Conservation (phyloP, 2,329 filamentous ascomycete species). For the Neofusicoccum parvum region DNA sequence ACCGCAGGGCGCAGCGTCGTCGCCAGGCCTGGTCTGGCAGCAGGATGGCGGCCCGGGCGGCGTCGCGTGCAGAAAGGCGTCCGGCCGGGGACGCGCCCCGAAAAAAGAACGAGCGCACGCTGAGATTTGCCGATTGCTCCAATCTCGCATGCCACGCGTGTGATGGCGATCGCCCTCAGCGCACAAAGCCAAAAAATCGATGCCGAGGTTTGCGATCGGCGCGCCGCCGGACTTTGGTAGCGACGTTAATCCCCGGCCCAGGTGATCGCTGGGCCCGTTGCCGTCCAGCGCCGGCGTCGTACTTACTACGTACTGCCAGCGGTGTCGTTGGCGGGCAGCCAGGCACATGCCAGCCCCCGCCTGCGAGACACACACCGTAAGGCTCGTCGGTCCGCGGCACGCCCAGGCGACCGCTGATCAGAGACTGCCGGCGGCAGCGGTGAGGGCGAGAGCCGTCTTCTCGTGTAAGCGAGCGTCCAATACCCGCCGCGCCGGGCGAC, state of each 20-base stretch:
- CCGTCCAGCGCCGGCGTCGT: no score
- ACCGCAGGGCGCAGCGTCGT: not conserved
- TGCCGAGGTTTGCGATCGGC: not conserved
- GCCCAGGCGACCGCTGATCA: not conserved
- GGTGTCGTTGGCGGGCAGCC: no score
- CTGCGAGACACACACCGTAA: not conserved
- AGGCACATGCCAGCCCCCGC: no score
- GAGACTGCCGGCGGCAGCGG: not conserved
- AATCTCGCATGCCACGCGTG: not conserved
- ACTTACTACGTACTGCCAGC: no score
- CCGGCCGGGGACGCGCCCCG: not conserved
- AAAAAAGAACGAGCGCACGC: not conserved
- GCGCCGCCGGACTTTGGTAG: not conserved
- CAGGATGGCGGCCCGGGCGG: no score
- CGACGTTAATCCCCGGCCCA: not conserved
- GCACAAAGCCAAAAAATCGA: not conserved
- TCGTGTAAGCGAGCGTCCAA: not conserved
- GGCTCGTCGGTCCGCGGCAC: conserved; percentile 8
- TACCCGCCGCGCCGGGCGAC: not conserved
- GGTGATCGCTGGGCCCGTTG: no score
- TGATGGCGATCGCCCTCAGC: not conserved
- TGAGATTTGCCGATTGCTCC: not conserved
- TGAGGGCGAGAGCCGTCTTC: not conserved
- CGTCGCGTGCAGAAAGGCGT: no score
- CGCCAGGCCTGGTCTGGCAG: no score